Evolutionary conservation across 2,329 filamentous ascomycete genomes (phyloP).

Genomic region (Nemania sp.): DNA sequence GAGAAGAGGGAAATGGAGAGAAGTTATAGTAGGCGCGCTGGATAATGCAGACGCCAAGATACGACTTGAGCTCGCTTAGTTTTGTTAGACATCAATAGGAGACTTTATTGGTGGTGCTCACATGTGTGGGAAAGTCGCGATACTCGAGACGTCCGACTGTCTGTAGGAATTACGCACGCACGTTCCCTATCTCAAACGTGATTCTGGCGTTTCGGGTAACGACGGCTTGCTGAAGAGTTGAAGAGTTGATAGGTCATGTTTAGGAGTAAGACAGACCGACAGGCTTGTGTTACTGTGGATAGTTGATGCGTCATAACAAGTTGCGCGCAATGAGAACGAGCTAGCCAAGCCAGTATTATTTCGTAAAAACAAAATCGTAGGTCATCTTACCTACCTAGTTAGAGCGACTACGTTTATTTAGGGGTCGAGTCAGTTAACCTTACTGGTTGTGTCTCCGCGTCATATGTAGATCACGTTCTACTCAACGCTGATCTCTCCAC

Average conservation of each 20-base stretch:
- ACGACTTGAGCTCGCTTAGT: background rate
- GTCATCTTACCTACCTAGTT: background rate
- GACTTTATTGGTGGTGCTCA: background rate
- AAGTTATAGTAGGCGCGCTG: background rate
- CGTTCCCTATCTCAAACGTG: background rate
- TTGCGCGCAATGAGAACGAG: background rate
- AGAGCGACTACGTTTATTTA: background rate
- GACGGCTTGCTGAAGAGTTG: background rate
- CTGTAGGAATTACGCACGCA: background rate
- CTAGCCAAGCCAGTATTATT: background rate
- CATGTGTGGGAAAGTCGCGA: background rate
- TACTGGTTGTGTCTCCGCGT: background rate
- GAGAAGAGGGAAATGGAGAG: background rate
- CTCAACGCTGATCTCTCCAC: background rate
- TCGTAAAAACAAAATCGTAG: background rate
- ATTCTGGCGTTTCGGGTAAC: background rate
- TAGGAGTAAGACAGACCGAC: conserved; percentile 2
- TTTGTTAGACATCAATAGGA: background rate
- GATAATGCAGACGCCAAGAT: background rate
- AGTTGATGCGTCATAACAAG: background rate
- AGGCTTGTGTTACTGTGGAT: background rate
- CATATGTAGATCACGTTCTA: conserved; percentile 3
- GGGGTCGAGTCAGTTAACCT: background rate
- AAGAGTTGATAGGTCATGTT: background rate
- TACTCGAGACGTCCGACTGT: background rate